Evolutionary conservation across 2,329 filamentous ascomycete genomes (phyloP), one percentile per base, ranked within the genome.

Genomic region (Leptosphaerulina australis): DNA sequence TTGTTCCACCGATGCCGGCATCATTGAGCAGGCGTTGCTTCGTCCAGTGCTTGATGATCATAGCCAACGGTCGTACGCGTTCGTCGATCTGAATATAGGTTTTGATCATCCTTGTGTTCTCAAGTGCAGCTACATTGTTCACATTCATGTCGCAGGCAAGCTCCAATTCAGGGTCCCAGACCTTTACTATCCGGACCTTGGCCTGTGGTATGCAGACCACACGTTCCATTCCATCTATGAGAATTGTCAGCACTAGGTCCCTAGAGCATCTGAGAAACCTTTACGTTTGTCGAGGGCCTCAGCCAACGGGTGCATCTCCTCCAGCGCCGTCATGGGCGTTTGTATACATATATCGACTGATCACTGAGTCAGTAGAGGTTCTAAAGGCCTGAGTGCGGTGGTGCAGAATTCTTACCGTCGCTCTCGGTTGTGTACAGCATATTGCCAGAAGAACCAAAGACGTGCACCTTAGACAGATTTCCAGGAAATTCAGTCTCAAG

Each of bases 381-480:
- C n/a, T 14, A 18, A 26, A 14, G 11, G 3, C 14, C 11, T 4
- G 9, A 17, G 28, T 6, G 8, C 5, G 11, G 10, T 29, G 20
- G 21, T 26, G 2, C 11, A 12, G 17, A 4, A 33, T 21, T 25
- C 86, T 64, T 79, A 96, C 91, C 90, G 77, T 99, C 94, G 43
- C 94, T 99, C 69, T 97, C 91, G 73, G 91, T 92, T 25, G 93
- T 96, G 74, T 91, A 97, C 48, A 99, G 79, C 71, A 94, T 78
- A 73, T 99, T 99, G 37, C 94, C 94, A 4, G 94, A 97, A 4
- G 94, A 97, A n/a, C 94, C 94, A 81, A 99, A 99, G 12, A 97
- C 85, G 71, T 94, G 88, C 26, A 97, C 94, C 60, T 84, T 86
- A 67, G 97, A 97, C 54, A 95, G 83, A 65, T 91, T 88, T 1